Evolutionary conservation across 495 filamentous ascomycete genomes (phyloP).

Genomic region (Hypoxylon fuscum): DNA sequence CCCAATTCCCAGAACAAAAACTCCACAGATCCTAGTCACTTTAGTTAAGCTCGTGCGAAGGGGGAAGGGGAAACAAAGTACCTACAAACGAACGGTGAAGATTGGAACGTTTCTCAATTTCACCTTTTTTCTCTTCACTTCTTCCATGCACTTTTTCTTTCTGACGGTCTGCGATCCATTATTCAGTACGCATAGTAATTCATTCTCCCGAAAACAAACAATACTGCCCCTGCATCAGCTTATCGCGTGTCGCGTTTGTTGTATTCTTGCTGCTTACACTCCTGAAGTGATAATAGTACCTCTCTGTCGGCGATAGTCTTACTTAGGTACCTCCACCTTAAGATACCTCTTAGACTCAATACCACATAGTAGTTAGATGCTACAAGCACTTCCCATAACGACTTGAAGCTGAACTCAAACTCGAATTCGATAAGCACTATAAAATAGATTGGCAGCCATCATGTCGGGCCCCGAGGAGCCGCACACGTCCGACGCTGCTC

Average conservation of each 20-base stretch:
- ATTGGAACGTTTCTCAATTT: slow-evolving; percentile 24
- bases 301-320: background rate
- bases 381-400: slow-evolving; percentile 6
- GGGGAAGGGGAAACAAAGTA: slow-evolving; percentile 40
- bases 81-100: slow-evolving; percentile 34
- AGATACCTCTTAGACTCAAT: slow-evolving; percentile 13
- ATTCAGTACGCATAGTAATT: slow-evolving; percentile 30
- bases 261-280: slow-evolving; percentile 4
- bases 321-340: slow-evolving; percentile 3
- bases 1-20: slow-evolving; percentile 4
- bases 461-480: slow-evolving; percentile 43
- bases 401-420: slow-evolving; percentile 9
- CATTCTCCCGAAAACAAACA: slow-evolving; percentile 3
- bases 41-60: slow-evolving; percentile 38
- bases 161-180: slow-evolving; percentile 34
- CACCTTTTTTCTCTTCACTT: slow-evolving; percentile 25
- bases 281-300: too few species aligned
- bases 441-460: slow-evolving; percentile 23
- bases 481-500: slow-evolving; percentile 31
- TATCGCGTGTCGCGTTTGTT: slow-evolving; percentile 24
- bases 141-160: slow-evolving; percentile 29
- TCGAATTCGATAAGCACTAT: too few species aligned
- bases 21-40: slow-evolving; percentile 35
- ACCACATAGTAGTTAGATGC: too few species aligned
- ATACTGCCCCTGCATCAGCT: slow-evolving; percentile 4